Evolutionary conservation across 2,329 filamentous ascomycete species (phyloP).

Genomic region (Fusarium nelsonii): DNA sequence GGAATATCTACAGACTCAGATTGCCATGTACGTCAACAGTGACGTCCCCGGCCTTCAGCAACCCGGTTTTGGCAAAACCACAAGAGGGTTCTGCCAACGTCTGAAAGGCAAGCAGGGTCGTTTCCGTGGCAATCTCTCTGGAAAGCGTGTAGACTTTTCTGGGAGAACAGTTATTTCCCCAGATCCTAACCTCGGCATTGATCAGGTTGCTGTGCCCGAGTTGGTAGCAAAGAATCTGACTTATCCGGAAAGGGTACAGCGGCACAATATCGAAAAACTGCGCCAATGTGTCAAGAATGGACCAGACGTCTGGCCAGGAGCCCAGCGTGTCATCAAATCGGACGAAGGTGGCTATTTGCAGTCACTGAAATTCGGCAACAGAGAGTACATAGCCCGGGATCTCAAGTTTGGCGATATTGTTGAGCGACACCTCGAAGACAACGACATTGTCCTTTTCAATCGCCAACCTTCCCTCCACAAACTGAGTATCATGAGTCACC

Average conservation of each 20-base stretch:
- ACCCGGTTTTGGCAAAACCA: constrained; percentile 86
- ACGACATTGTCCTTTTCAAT: constrained; percentile 97
- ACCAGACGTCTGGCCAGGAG: constrained; percentile 84
- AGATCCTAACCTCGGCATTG: constrained; percentile 92
- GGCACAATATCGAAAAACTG: constrained; percentile 87
- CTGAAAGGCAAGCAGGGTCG: constrained; percentile 97
- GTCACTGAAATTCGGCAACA: constrained; percentile 80
- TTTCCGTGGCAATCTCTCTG: constrained; percentile 95
- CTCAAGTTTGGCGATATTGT: constrained; percentile 88
- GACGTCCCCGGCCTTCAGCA: constrained; percentile 94
- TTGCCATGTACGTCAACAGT: constrained; percentile 98
- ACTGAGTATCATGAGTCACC: constrained; percentile 97
- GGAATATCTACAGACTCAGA: constrained; percentile 95
- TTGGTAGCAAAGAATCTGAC: constrained; percentile 97
- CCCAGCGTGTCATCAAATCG: constrained; percentile 83
- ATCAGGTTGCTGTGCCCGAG: constrained; percentile 91
- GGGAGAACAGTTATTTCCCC: constrained; percentile 97
- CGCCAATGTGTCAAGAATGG: constrained; percentile 80
- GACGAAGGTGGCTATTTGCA: constrained; percentile 76
- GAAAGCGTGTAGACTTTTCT: constrained; percentile 98
- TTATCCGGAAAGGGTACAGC: constrained; percentile 89
- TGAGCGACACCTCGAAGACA: constrained; percentile 93
- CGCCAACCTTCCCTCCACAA: constrained; percentile 98
- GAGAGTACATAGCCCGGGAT: constrained; percentile 77
- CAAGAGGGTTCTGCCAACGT: constrained; percentile 93